Evolutionary conservation across 2,329 filamentous ascomycete genomes (phyloP).

Genomic region (Talaromyces sp.): DNA sequence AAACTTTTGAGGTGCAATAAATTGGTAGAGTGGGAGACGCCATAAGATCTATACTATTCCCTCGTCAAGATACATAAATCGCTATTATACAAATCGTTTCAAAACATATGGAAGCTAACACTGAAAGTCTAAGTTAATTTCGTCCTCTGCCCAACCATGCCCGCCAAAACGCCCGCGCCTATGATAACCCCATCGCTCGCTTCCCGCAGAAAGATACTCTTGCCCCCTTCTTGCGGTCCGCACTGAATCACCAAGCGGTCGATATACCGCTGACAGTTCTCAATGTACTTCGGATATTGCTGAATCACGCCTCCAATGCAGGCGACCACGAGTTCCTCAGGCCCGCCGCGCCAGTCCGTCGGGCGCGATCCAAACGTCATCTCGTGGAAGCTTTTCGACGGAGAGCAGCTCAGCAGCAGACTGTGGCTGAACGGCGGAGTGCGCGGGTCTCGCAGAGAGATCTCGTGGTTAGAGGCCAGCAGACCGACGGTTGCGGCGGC

Average conservation of each 20-base stretch:
- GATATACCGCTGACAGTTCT: constrained; percentile 62
- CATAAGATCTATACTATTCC: not conserved
- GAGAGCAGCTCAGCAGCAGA: constrained; percentile 7
- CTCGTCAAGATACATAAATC: not conserved
- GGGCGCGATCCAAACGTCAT: constrained; percentile 5
- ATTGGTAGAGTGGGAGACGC: not conserved
- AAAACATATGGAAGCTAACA: too few species aligned
- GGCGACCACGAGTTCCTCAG: constrained; percentile 46
- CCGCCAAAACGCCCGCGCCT: constrained; percentile 46
- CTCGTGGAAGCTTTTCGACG: constrained; percentile 12
- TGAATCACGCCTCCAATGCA: constrained; percentile 73
- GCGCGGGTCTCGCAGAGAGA: constrained; percentile 4
- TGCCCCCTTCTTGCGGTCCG: constrained; percentile 34
- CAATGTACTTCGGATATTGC: constrained; percentile 65
- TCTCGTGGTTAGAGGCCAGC: constrained; percentile 12
- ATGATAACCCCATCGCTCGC: constrained; percentile 47
- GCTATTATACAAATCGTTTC: not conserved
- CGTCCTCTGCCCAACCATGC: constrained; percentile 25
- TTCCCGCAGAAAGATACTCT: constrained; percentile 44
- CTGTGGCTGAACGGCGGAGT: constrained; percentile 1
- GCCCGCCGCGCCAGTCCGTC: constrained; percentile 9
- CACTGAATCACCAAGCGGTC: constrained; percentile 43
- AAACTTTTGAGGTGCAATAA: not conserved
- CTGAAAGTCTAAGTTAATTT: not conserved
- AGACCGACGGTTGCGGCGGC: constrained; percentile 12